phyloP scores from a whole-genome alignment of 306 rosid species.

The Gastrolobium bilobum region DNA sequence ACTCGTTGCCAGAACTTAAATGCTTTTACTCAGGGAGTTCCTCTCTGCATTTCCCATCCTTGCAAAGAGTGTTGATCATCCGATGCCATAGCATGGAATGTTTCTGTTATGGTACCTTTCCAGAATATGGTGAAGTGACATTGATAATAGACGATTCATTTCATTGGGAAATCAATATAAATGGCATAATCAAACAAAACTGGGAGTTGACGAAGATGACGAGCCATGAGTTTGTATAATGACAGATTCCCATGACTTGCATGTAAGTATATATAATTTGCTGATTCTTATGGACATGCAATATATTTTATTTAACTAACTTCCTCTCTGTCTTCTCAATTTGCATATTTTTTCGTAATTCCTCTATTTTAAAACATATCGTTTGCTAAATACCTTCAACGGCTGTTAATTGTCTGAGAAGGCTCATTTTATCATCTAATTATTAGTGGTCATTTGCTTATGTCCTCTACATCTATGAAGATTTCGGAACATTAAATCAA shows the following conservation, averaged over 20 bases:
- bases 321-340: not conserved
- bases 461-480: not conserved
- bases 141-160: no score
- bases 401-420: not conserved
- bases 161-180: no score
- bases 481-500: not conserved
- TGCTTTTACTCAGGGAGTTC: slow-evolving; percentile 36
- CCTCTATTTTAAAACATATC: not conserved
- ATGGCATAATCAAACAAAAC: no score
- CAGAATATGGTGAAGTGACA: no score
- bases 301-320: not conserved
- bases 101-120: not conserved
- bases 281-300: not conserved
- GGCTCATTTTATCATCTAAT: not conserved
- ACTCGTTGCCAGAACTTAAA: not conserved
- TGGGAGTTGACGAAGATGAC: no score
- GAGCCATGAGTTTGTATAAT: no score
- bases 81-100: not conserved
- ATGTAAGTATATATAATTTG: not conserved
- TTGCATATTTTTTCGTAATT: not conserved
- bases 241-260: not conserved
- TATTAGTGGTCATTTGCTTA: not conserved
- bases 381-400: not conserved
- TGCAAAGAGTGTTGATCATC: not conserved
- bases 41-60: not conserved